These are phyloP conservation scores for Oryza glumipatula DNA, from an alignment of 176 grass and related monocot genomes.

Conservation along the genomic window DNA sequence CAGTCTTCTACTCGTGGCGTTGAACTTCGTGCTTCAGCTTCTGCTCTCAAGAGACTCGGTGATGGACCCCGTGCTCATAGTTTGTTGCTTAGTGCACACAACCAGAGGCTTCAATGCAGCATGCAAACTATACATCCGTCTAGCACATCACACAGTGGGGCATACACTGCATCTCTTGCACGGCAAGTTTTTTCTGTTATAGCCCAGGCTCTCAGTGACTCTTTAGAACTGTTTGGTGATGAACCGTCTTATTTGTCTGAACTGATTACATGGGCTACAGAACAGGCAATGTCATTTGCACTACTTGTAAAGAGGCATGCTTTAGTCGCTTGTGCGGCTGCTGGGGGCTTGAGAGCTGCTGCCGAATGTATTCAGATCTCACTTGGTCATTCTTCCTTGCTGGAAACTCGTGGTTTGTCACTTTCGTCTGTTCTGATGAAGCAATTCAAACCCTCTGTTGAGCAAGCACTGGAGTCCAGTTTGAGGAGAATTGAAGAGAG, in stretches of 20 bases:
- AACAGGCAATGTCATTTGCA: slow-evolving; percentile 68
- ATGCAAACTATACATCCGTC: slow-evolving; percentile 83
- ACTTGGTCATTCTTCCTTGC: slow-evolving; percentile 76
- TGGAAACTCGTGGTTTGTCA: slow-evolving; percentile 81
- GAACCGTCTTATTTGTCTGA: slow-evolving; percentile 79
- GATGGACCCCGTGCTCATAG: slow-evolving; percentile 90
- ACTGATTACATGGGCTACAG: slow-evolving; percentile 82
- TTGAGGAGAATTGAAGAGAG: slow-evolving; percentile 93
- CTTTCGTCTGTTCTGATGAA: slow-evolving; percentile 84
- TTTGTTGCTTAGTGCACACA: slow-evolving; percentile 78
- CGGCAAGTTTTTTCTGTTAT: slow-evolving; percentile 89
- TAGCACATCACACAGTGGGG: slow-evolving; percentile 69
- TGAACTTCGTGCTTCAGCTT: slow-evolving; percentile 81
- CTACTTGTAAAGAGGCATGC: slow-evolving; percentile 84
- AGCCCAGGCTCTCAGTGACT: slow-evolving; percentile 80
- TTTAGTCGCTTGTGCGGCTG: slow-evolving; percentile 76
- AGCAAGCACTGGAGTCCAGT: slow-evolving; percentile 83
- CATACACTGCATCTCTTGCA: slow-evolving; percentile 79
- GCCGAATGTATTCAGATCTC: slow-evolving; percentile 87
- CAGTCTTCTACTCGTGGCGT: slow-evolving; percentile 76
- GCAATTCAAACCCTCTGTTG: slow-evolving; percentile 80
- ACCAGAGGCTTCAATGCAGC: slow-evolving; percentile 85
- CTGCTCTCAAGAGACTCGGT: slow-evolving; percentile 90
- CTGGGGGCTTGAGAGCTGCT: slow-evolving; percentile 78
- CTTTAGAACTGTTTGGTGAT: slow-evolving; percentile 80